Evolutionary conservation across 148 eudicot species (phyloP).

Genomic region (Vaccinium corymbosum): DNA sequence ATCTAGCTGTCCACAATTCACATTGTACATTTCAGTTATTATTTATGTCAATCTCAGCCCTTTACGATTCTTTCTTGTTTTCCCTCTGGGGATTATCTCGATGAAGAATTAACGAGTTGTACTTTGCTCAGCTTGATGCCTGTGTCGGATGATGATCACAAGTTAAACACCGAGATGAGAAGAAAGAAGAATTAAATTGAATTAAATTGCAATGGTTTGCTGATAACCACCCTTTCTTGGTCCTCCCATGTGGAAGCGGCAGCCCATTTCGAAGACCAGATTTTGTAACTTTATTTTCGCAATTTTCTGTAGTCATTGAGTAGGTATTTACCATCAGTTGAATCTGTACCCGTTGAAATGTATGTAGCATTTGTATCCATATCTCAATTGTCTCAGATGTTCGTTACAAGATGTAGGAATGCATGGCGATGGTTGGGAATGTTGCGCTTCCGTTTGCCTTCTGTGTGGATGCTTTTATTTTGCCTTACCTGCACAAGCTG

Average conservation of each 20-base stretch:
- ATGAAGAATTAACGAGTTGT: neutral
- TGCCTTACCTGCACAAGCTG: neutral
- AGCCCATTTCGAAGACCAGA: neutral
- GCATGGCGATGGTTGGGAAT: neutral
- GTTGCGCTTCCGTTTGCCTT: neutral
- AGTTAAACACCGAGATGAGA: neutral
- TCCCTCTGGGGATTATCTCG: neutral
- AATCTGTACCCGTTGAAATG: neutral
- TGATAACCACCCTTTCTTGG: neutral
- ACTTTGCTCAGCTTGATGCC: neutral
- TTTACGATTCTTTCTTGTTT: neutral
- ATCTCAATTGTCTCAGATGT: neutral
- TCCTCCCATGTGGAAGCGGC: slow-evolving; percentile 5
- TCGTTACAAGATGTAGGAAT: neutral
- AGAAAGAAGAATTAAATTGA: neutral
- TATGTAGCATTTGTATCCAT: neutral
- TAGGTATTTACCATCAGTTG: neutral
- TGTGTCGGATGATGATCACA: neutral
- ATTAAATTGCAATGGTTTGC: neutral
- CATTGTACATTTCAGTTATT: neutral
- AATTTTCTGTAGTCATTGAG: neutral
- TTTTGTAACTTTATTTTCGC: neutral
- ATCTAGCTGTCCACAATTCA: neutral
- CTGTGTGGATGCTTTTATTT: neutral
- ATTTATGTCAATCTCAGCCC: neutral